A percentile compares a stretch with the other conserved stretches of the same genome.
phyloP scores from a whole-genome alignment of 1,284 basidiomycete genomes.

The Ustilago lituana region DNA sequence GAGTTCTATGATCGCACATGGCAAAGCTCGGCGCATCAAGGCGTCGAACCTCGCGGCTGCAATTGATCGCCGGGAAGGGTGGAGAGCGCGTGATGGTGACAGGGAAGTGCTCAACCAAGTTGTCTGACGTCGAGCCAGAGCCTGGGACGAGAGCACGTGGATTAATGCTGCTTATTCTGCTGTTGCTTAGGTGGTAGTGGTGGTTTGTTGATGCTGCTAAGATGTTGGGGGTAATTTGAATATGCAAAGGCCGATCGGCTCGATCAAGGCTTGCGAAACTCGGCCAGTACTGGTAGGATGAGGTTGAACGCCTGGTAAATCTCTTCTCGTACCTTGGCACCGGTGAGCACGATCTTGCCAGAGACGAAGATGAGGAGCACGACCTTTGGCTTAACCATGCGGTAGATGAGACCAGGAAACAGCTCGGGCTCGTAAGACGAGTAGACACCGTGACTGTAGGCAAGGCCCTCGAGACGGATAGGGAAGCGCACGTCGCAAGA shows the following conservation, averaged over 20 bases:
- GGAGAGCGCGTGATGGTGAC: neutral
- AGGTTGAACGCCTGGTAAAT: conserved; percentile 99
- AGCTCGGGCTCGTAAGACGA: conserved; percentile 98
- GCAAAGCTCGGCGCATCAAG: neutral
- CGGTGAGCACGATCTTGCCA: conserved; percentile 98
- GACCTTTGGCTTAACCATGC: conserved; percentile 99
- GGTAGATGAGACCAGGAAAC: conserved; percentile 98
- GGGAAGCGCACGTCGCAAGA: conserved; percentile 98
- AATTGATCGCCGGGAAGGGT: neutral
- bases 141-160: neutral
- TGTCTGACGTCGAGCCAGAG: conserved; percentile 22
- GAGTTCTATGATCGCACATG: neutral
- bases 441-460: conserved; percentile 98
- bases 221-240: conserved; percentile 29
- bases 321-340: conserved; percentile 99
- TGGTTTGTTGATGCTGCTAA: conserved; percentile 32
- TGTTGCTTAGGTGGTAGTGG: conserved; percentile 23
- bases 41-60: no score
- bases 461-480: conserved; percentile 95
- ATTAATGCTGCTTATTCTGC: conserved; percentile 43
- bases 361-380: conserved; percentile 98
- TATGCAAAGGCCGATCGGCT: conserved; percentile 1
- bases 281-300: conserved; percentile 77
- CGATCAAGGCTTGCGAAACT: conserved; percentile 67
- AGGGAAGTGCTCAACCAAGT: neutral